phyloP scores from a whole-genome alignment of 2,329 filamentous ascomycete genomes.

The Cordyceps tenuipes region DNA sequence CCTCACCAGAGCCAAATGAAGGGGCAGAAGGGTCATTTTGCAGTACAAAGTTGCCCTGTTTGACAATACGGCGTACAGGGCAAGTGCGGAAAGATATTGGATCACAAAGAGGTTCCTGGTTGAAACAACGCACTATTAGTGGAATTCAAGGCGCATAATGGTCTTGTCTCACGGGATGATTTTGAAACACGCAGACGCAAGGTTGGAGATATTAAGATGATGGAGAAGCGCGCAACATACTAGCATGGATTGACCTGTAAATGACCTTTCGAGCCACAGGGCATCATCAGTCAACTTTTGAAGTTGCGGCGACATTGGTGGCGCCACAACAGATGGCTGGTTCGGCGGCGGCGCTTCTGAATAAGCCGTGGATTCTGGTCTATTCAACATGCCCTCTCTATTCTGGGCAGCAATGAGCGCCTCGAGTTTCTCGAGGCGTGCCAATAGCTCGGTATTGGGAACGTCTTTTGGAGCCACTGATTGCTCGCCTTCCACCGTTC shows the following conservation, averaged over 20 bases:
- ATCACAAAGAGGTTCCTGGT: constrained; percentile 24
- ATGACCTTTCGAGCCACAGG: constrained; percentile 25
- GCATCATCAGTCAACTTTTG: constrained; percentile 27
- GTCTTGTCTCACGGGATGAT: not conserved
- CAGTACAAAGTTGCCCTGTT: constrained; percentile 25
- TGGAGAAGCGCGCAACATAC: constrained; percentile 17
- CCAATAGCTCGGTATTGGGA: constrained; percentile 17
- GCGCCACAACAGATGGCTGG: constrained; percentile 10
- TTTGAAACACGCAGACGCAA: not conserved
- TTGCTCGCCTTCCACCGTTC: not conserved
- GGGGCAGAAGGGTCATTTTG: constrained; percentile 19
- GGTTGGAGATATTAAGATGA: not conserved
- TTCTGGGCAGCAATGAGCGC: constrained; percentile 17
- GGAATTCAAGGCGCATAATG: not conserved
- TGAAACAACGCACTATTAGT: not conserved
- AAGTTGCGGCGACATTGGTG: constrained; percentile 21
- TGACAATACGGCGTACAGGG: constrained; percentile 24
- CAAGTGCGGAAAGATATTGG: constrained; percentile 25
- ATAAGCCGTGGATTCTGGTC: constrained; percentile 6
- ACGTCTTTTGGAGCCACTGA: constrained; percentile 13
- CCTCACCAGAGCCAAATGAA: constrained; percentile 19
- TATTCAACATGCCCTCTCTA: constrained; percentile 7
- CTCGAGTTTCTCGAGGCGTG: constrained; percentile 21
- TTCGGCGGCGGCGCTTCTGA: not conserved
- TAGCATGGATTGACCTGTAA: constrained; percentile 21